Percentiles rank a stretch among this genome's conserved stretches.
Evolutionary conservation across 257 asterid genomes (phyloP).

Genomic region (Solanum verrucosum): DNA sequence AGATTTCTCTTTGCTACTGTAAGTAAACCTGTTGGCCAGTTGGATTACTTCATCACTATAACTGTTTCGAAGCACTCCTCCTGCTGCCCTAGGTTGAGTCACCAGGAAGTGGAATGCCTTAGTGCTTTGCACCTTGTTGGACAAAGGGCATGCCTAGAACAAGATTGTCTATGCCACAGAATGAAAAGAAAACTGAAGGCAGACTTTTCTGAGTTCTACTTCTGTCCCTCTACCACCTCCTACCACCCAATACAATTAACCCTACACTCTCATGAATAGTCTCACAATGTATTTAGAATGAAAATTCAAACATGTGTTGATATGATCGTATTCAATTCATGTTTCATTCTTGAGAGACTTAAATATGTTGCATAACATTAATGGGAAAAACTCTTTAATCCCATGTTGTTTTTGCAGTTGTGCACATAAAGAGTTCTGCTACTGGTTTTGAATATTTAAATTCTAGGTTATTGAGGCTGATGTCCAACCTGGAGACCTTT

Average conservation of each 20-base stretch:
- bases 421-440: background rate
- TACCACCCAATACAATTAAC: background rate
- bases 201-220: background rate
- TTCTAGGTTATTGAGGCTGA: constrained; percentile 78
- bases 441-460: constrained; percentile 33
- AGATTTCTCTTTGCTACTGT: background rate
- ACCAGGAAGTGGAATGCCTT: background rate
- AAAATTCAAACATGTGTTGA: background rate
- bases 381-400: background rate
- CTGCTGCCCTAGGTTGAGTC: background rate
- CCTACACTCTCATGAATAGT: background rate
- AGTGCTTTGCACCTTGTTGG: background rate
- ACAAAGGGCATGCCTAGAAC: background rate
- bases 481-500: constrained; percentile 86
- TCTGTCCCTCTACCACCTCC: background rate
- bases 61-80: background rate
- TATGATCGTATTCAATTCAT: background rate
- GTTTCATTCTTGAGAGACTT: background rate
- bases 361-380: background rate
- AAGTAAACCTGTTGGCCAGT: background rate
- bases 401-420: background rate
- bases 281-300: background rate
- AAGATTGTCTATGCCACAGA: background rate
- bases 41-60: background rate
- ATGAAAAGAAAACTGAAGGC: background rate